Evolutionary conservation across 1,284 basidiomycete genomes (phyloP), one percentile per base, ranked within the genome.

Genomic region (Peniophora sp.): DNA sequence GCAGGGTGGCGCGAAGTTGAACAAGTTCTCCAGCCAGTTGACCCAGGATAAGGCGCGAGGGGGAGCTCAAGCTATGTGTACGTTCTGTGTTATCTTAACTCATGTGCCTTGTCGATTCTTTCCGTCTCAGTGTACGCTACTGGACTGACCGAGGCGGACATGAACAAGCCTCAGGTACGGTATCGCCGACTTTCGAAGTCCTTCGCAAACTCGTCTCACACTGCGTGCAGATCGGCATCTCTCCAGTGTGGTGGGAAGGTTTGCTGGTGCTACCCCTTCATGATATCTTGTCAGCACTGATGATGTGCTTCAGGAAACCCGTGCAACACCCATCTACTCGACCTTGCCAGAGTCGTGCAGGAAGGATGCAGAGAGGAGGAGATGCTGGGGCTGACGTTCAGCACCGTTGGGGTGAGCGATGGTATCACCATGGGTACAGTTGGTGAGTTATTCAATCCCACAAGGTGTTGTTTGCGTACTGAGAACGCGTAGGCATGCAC

Each of bases 161-260:
- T 92, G 79, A 65, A 84, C 52, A 92, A 90, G 63, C 81, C 88
- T 48, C 89, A 92, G 73, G 85, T 85, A 60, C 42, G 61, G 24
- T 48, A 39, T 24, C 47, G 43, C 32, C 36, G 18, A 12, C 12
- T 11, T 24, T 34, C 34, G 39, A 36, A n/a, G 34, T 36, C 34
- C 10, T 36, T n/a, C 34, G 34, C 10, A 36, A 36, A 10, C 10
- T 22, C 24, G 27, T 14, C 39, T 37, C 22, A 55, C 34, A 42
- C n/a, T 35, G 24, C 32, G 9, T 54, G 48, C 53, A 88, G 85
- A 84, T 92, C 59, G 89, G 89, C 37, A 88, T 92, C 59, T 86
- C 85, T 34, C 83, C 87, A 2, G 76, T 92, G 49, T 91, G 89
- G 88, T 91, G 88, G 87, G 88, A 90, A 76, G 88, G 87, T 85